Conservation (phyloP, 169 alveolate species). For the Plasmodium ovale region DNA sequence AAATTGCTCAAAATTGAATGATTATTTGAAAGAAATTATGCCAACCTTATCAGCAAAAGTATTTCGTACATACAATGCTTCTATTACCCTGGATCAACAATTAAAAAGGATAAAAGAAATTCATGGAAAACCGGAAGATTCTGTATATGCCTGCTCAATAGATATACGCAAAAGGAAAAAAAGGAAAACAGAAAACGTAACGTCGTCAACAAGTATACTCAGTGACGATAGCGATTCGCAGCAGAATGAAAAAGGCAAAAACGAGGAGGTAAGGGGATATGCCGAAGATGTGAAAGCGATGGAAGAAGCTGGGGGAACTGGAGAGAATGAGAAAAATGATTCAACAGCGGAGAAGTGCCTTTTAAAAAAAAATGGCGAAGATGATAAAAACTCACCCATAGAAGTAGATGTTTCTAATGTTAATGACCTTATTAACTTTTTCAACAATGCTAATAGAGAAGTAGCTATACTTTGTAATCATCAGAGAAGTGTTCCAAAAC, state of each 20-base stretch:
- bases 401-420: constrained; percentile 87
- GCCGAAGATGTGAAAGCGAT: too few species aligned
- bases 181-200: constrained; percentile 26
- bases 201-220: constrained; percentile 30
- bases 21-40: constrained; percentile 97
- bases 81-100: constrained; percentile 95
- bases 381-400: constrained; percentile 77
- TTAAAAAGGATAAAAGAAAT: constrained; percentile 84
- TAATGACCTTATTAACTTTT: constrained; percentile 93
- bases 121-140: constrained; percentile 18
- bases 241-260: constrained; percentile 31
- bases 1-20: constrained; percentile 90
- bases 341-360: neutral
- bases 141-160: constrained; percentile 13
- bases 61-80: constrained; percentile 99
- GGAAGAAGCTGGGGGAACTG: too few species aligned
- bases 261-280: too few species aligned
- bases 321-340: constrained; percentile 35
- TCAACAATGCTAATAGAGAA: constrained; percentile 97
- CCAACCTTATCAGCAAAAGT: constrained; percentile 99
- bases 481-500: constrained; percentile 95
- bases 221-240: constrained; percentile 53
- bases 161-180: constrained; percentile 40
- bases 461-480: constrained; percentile 99
- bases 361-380: constrained; percentile 32